phyloP scores from a whole-genome alignment of 1,284 basidiomycete genomes.

The Cryptococcus maquisensis region DNA sequence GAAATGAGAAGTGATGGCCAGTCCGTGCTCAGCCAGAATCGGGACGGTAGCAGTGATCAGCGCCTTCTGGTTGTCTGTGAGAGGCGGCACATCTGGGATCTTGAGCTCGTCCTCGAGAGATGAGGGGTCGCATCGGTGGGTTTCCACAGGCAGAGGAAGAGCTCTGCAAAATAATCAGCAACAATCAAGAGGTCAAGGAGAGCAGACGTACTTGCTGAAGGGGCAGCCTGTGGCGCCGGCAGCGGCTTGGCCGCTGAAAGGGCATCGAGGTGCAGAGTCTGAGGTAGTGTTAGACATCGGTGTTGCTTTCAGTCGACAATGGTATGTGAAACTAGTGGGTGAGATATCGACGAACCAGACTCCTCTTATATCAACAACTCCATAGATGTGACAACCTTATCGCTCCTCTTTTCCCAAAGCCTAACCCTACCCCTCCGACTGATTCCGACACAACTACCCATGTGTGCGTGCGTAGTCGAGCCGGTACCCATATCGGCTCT shows the following conservation, averaged over 20 bases:
- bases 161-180: neutral
- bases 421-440: too few species aligned
- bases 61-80: constrained; percentile 31
- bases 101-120: constrained; percentile 6
- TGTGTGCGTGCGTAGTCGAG: too few species aligned
- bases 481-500: too few species aligned
- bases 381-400: too few species aligned
- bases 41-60: constrained; percentile 36
- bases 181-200: neutral
- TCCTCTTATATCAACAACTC: too few species aligned
- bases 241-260: constrained; percentile 4
- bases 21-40: constrained; percentile 32
- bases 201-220: constrained; percentile 4
- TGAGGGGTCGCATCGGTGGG: constrained; percentile 7
- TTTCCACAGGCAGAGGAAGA: constrained; percentile 5
- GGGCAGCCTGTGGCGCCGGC: constrained; percentile 9
- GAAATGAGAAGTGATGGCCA: constrained; percentile 33
- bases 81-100: constrained; percentile 13
- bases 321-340: too few species aligned
- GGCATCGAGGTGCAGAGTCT: constrained; percentile 1
- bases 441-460: too few species aligned
- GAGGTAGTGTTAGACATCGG: too few species aligned
- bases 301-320: too few species aligned
- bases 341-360: too few species aligned
- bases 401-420: too few species aligned